These are phyloP conservation scores for Pharus latifolius DNA, from an alignment of 176 grass and related monocot genomes.

Conservation along the genomic window DNA sequence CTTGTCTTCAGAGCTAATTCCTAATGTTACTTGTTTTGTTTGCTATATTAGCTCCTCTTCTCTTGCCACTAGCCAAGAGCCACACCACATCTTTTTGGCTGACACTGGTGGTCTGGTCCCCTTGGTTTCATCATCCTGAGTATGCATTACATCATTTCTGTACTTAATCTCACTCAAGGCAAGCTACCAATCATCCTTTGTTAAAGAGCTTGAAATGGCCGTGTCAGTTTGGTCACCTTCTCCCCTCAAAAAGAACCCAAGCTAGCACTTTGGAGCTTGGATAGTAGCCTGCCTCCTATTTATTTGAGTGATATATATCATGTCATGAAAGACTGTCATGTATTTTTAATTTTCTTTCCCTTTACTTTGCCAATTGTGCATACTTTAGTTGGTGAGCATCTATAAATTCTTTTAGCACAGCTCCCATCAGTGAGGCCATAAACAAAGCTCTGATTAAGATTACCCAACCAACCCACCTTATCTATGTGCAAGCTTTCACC, in stretches of 20 bases:
- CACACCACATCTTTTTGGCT: too few species aligned
- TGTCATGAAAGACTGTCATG: conserved; percentile 7
- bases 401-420: neutral
- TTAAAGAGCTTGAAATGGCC: conserved; percentile 13
- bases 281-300: neutral
- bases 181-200: conserved; percentile 12
- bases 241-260: conserved; percentile 22
- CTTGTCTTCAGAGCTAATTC: too few species aligned
- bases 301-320: conserved; percentile 10
- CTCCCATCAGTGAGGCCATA: conserved; percentile 22
- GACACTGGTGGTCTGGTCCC: too few species aligned
- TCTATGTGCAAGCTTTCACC: conserved; percentile 31
- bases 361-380: too few species aligned
- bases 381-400: conserved; percentile 23
- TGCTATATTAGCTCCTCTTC: neutral
- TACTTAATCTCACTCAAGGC: neutral
- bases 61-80: neutral
- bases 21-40: too few species aligned
- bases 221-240: conserved; percentile 17
- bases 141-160: conserved; percentile 29
- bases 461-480: conserved; percentile 60
- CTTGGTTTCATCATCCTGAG: conserved; percentile 39
- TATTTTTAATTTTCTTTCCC: neutral
- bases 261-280: neutral
- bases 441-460: conserved; percentile 56